A percentile compares a stretch with the other conserved stretches of the same genome.
Conservation (phyloP, 2,329 filamentous ascomycete genomes). For the Stachybotrys chartarum region DNA sequence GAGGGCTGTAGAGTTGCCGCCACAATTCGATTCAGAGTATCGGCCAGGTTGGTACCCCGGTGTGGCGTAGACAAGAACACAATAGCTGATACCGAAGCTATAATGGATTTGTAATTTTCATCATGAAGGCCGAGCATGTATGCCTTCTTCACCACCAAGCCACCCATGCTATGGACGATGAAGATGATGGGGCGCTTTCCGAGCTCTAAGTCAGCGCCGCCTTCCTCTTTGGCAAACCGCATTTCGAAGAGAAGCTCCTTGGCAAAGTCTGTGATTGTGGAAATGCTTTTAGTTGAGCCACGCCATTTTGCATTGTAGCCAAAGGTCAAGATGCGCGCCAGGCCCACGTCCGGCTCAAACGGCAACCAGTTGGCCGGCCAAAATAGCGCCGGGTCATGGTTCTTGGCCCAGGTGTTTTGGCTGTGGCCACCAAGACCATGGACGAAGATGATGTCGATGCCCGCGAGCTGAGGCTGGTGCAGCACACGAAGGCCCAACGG, state of each 20-base stretch:
- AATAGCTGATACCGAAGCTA: conserved; percentile 21
- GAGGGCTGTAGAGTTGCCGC: conserved; percentile 8
- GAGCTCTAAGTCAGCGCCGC: conserved; percentile 14
- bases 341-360: conserved; percentile 18
- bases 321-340: conserved; percentile 25
- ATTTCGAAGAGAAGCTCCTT: conserved; percentile 16
- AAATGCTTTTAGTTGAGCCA: conserved; percentile 9
- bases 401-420: conserved; percentile 25
- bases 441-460: conserved; percentile 25
- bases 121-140: conserved; percentile 26
- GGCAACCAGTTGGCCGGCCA: conserved; percentile 29
- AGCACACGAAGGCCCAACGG: neutral
- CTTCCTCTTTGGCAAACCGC: conserved; percentile 11
- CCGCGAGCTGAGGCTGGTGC: neutral
- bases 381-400: conserved; percentile 17
- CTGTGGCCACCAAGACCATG: conserved; percentile 32
- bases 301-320: conserved; percentile 25
- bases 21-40: conserved; percentile 27
- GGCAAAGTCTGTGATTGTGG: conserved; percentile 24
- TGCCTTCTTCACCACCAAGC: conserved; percentile 25
- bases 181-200: conserved; percentile 28
- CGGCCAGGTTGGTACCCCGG: conserved; percentile 29
- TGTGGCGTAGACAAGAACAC: conserved; percentile 35
- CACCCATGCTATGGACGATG: conserved; percentile 39
- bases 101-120: conserved; percentile 16